A percentile compares a stretch with the other conserved stretches of the same genome.
These are phyloP conservation scores for Athelia sp. DNA, from an alignment of 1,284 basidiomycete genomes.

Conservation along the genomic window DNA sequence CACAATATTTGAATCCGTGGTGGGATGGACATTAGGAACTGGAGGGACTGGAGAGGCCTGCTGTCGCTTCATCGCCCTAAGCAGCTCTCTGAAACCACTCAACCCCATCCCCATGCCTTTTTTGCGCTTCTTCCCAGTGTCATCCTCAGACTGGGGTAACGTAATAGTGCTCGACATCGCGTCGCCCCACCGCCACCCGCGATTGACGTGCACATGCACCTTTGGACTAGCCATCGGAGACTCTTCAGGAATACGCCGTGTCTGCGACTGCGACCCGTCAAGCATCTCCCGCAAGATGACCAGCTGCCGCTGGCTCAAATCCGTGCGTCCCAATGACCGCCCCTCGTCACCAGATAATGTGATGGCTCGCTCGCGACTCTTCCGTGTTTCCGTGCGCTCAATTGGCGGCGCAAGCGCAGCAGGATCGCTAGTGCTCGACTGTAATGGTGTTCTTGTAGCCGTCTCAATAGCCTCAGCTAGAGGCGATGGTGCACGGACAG, in stretches of 20 bases:
- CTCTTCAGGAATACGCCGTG: background rate
- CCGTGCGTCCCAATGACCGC: slow-evolving; percentile 71
- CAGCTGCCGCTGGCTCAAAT: slow-evolving; percentile 58
- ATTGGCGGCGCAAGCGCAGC: slow-evolving; percentile 17
- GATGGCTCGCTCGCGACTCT: slow-evolving; percentile 59
- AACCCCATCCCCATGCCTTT: slow-evolving; percentile 41
- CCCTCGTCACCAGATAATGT: slow-evolving; percentile 64
- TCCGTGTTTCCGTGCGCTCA: slow-evolving; percentile 27
- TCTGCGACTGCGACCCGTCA: slow-evolving; percentile 23
- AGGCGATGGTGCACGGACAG: slow-evolving; percentile 11
- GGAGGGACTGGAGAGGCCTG: slow-evolving; percentile 3
- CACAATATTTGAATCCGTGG: slow-evolving; percentile 40
- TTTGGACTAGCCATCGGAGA: background rate
- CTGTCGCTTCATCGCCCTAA: slow-evolving; percentile 51
- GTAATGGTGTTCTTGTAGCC: slow-evolving; percentile 20
- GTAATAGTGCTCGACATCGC: slow-evolving; percentile 7
- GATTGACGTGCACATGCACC: background rate
- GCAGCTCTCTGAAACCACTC: slow-evolving; percentile 65
- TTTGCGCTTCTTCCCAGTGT: slow-evolving; percentile 38
- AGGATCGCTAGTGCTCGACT: slow-evolving; percentile 32
- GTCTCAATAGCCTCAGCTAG: slow-evolving; percentile 7
- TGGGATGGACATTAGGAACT: too few relatives aligned
- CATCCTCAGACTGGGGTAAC: background rate
- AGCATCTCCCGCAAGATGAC: slow-evolving; percentile 53
- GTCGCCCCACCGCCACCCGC: slow-evolving; percentile 9